Conservation (phyloP, 2,329 filamentous ascomycete species). For the Ascochyta fabae region DNA sequence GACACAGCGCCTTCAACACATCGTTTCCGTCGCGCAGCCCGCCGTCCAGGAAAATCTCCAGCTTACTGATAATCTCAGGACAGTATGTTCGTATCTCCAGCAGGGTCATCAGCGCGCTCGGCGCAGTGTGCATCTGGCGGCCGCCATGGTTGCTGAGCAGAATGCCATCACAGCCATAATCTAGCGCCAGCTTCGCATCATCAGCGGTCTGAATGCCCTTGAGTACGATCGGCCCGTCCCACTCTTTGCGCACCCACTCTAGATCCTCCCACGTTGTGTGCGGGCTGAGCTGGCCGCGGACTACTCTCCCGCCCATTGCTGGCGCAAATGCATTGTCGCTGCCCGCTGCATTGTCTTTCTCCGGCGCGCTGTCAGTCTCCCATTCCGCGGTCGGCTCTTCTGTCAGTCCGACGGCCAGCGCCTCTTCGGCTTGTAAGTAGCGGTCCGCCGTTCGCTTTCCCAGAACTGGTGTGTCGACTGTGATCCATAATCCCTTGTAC, state of each 20-base stretch:
- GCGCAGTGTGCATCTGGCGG: conserved; percentile 56
- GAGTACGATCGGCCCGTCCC: conserved; percentile 51
- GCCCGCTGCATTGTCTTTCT: conserved; percentile 42
- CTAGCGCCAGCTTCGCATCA: conserved; percentile 54
- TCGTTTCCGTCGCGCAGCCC: conserved; percentile 49
- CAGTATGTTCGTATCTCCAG: conserved; percentile 48
- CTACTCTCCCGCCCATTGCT: conserved; percentile 61
- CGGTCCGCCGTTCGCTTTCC: conserved; percentile 47
- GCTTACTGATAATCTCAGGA: conserved; percentile 44
- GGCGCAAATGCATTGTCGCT: conserved; percentile 62
- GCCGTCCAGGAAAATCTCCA: conserved; percentile 49
- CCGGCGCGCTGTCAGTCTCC: conserved; percentile 46
- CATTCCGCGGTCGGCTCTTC: conserved; percentile 57
- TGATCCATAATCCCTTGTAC: conserved; percentile 47
- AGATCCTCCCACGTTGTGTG: conserved; percentile 60
- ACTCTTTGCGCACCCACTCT: conserved; percentile 51
- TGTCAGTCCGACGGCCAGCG: conserved; percentile 57
- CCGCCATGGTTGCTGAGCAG: conserved; percentile 62
- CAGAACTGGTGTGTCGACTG: conserved; percentile 45
- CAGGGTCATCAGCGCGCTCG: conserved; percentile 46
- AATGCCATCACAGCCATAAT: conserved; percentile 56
- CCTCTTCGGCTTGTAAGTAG: conserved; percentile 56
- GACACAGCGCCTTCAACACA: conserved; percentile 48
- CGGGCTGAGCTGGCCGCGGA: conserved; percentile 45
- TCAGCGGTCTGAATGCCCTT: conserved; percentile 56